A percentile compares a stretch with the other conserved stretches of the same genome.
phyloP scores from a whole-genome alignment of 2,329 filamentous ascomycete genomes.

The Eutypella sp. region DNA sequence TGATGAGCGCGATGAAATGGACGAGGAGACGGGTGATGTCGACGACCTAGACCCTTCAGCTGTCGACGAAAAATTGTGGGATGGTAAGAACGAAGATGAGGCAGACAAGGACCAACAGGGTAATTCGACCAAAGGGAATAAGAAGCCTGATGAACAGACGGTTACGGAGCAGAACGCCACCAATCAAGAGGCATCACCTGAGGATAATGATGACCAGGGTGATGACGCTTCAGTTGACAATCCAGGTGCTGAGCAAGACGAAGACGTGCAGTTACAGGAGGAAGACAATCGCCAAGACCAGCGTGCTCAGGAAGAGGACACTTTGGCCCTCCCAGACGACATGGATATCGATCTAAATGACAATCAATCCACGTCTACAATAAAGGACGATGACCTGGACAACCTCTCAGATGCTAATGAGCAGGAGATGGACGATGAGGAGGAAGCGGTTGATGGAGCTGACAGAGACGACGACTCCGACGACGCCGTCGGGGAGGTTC shows the following conservation, averaged over 20 bases:
- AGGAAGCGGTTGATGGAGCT: conserved; percentile 36
- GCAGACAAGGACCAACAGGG: conserved; percentile 78
- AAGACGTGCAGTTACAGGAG: conserved; percentile 50
- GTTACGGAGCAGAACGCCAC: conserved; percentile 47
- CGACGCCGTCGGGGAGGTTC: conserved; percentile 43
- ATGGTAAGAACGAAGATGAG: conserved; percentile 74
- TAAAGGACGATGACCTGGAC: conserved; percentile 53
- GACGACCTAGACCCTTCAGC: conserved; percentile 85
- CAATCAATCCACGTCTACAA: conserved; percentile 45
- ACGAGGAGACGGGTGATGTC: conserved; percentile 86
- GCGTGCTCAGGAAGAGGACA: conserved; percentile 75
- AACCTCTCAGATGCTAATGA: conserved; percentile 48
- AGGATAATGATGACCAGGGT: conserved; percentile 36
- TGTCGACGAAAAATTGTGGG: conserved; percentile 99
- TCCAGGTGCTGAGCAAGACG: conserved; percentile 54
- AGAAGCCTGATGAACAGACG: conserved; percentile 59
- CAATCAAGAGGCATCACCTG: conserved; percentile 50
- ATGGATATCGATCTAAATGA: conserved; percentile 74
- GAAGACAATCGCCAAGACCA: conserved; percentile 62
- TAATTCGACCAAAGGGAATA: conserved; percentile 65
- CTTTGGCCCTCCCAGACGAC: conserved; percentile 79
- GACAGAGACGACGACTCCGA: conserved; percentile 43
- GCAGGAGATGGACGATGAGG: conserved; percentile 32
- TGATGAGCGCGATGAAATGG: conserved; percentile 68
- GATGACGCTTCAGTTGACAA: conserved; percentile 53